These are phyloP conservation scores for Tetraselmis striata DNA, from an alignment of 139 green algal species.

Conservation along the genomic window DNA sequence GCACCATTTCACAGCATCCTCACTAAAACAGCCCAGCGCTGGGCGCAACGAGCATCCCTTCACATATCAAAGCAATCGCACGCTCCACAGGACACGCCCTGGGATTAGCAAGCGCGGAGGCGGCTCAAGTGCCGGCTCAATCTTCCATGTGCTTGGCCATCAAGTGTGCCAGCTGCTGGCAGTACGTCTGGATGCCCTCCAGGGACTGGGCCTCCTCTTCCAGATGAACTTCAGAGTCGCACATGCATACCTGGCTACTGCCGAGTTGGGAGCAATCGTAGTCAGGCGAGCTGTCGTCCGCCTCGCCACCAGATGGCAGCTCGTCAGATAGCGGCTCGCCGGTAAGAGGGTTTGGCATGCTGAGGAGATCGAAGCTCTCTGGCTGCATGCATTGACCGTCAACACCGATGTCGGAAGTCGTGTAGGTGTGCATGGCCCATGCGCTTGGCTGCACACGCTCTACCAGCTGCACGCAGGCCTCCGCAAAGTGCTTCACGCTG, in stretches of 20 bases:
- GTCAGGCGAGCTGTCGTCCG: background rate
- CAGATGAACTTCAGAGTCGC: background rate
- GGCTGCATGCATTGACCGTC: background rate
- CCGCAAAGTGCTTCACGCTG: background rate
- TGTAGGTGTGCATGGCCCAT: background rate
- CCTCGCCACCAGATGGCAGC: background rate
- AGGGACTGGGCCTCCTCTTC: background rate
- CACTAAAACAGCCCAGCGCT: no score
- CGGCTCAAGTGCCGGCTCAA: background rate
- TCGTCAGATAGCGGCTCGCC: background rate
- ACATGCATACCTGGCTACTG: background rate
- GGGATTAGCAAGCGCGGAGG: no score
- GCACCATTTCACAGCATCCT: no score
- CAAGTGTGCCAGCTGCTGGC: background rate
- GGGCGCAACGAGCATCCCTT: no score
- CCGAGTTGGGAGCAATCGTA: background rate
- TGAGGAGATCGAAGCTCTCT: background rate
- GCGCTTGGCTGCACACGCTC: background rate
- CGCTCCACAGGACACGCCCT: no score
- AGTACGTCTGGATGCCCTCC: background rate
- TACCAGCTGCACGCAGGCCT: background rate
- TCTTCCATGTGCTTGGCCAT: background rate
- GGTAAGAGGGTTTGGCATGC: background rate
- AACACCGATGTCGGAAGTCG: background rate
- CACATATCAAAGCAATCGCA: no score